Evolutionary conservation across 2,329 filamentous ascomycete genomes (phyloP), one percentile per base, ranked within the genome.

Genomic region (Aspergillus neoniger): DNA sequence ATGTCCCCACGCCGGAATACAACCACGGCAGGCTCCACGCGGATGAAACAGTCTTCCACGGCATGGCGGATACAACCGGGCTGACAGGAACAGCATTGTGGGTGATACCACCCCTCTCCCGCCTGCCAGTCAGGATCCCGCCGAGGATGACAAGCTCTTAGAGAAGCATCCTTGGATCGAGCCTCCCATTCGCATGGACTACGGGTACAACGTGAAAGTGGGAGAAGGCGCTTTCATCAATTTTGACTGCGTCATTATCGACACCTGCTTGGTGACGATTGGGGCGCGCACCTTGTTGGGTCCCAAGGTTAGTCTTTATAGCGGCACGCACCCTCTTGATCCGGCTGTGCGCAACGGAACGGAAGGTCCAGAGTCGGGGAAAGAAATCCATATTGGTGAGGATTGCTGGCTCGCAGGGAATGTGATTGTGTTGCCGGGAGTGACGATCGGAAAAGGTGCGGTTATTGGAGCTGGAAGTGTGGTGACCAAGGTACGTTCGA

Each of bases 381-480:
- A 85, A 66, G 85, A 89, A 9, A 91, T 96, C 63, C 83, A 80
- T 36, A 86, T 96, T 56, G 91, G 88, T 0, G 88, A 92, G 65
- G 92, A 96, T 77, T 91, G 90, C 76, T 92, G 91, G 91, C 76
- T 94, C 30, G 90, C 88, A 1, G 90, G 90, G 0, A 88, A 88
- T 69, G 87, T 86, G 5, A 85, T 82, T 21, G 85, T 96, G 17
- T 78, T 93, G 47, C 87, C 91, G 0, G 92, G 92, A 0, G 87
- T 96, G 23, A 93, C 84, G 1, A 89, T 96, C 65, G 92, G 92
- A 0, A 82, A 83, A 57, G 91, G 92, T 0, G 82, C 80, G 4
- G 90, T 88, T 0, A 83, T 96, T 62, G 92, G 91, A 1, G 92
- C 92, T 1, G 91, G 89, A 1, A 91, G 88, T 72, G 90, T 96